phyloP scores from a whole-genome alignment of 805 yeast species.

The Grigorovia yakushimaensis region DNA sequence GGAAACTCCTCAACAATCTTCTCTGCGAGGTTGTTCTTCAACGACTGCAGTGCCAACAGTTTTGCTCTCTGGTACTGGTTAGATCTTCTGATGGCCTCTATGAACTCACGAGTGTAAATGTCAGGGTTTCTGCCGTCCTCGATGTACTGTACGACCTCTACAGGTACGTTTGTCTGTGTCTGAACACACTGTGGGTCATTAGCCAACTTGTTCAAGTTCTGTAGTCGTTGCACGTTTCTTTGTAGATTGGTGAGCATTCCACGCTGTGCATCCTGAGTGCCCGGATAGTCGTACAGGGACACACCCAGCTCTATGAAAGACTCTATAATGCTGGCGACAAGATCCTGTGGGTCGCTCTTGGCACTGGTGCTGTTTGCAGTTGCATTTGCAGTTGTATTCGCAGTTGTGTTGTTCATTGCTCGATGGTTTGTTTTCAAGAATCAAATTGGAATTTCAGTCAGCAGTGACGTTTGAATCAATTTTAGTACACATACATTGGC shows the following conservation, averaged over 20 bases:
- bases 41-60: conserved; percentile 53
- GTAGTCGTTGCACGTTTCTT: conserved; percentile 34
- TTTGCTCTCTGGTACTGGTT: conserved; percentile 85
- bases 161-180: conserved; percentile 47
- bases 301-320: conserved; percentile 84
- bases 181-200: conserved; percentile 24
- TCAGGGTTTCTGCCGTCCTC: conserved; percentile 97
- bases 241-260: conserved; percentile 35
- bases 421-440: too few relatives aligned
- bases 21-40: conserved; percentile 57
- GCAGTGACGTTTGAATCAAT: too few relatives aligned
- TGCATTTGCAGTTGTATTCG: background rate
- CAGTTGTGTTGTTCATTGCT: too few relatives aligned
- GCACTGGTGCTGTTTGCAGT: background rate
- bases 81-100: conserved; percentile 82
- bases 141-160: conserved; percentile 82
- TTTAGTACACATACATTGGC: too few relatives aligned
- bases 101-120: conserved; percentile 91
- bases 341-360: background rate
- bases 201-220: conserved; percentile 24
- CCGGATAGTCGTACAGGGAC: conserved; percentile 86
- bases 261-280: conserved; percentile 68
- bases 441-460: too few relatives aligned
- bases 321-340: conserved; percentile 47
- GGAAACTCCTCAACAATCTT: conserved; percentile 75